phyloP scores from a whole-genome alignment of 2,329 filamentous ascomycete genomes.

The Arthroderma uncinatum region DNA sequence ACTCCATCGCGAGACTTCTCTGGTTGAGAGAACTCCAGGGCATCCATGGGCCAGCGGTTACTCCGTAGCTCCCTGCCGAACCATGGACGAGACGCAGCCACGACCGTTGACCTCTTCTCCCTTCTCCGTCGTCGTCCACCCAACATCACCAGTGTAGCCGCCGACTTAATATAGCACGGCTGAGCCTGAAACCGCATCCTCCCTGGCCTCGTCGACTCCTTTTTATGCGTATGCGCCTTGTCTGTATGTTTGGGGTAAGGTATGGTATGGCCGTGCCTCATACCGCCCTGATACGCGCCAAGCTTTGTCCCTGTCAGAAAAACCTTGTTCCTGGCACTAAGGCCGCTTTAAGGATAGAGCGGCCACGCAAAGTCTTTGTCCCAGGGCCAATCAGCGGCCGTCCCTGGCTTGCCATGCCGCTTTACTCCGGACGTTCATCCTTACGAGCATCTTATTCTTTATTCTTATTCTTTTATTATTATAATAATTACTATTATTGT shows the following conservation, averaged over 20 bases:
- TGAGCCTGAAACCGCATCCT: no score
- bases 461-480: no score
- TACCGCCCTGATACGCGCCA: constrained; percentile 1
- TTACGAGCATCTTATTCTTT: no score
- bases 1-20: no score
- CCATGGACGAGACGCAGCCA: background rate
- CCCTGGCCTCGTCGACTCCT: no score
- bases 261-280: background rate
- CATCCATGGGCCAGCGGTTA: no score
- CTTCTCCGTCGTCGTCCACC: background rate
- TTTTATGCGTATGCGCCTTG: background rate
- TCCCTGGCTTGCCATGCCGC: background rate
- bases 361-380: background rate
- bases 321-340: constrained; percentile 4
- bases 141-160: no score
- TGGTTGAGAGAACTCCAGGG: no score
- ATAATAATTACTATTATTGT: no score
- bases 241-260: background rate
- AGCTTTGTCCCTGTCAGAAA: background rate
- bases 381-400: background rate
- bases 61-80: background rate
- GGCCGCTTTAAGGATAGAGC: background rate
- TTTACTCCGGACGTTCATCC: no score
- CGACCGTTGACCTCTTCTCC: background rate
- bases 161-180: no score